These are phyloP conservation scores for Schoenoplectus tabernaemontani DNA, from an alignment of 202 grass and related monocot genomes.

Conservation along the genomic window DNA sequence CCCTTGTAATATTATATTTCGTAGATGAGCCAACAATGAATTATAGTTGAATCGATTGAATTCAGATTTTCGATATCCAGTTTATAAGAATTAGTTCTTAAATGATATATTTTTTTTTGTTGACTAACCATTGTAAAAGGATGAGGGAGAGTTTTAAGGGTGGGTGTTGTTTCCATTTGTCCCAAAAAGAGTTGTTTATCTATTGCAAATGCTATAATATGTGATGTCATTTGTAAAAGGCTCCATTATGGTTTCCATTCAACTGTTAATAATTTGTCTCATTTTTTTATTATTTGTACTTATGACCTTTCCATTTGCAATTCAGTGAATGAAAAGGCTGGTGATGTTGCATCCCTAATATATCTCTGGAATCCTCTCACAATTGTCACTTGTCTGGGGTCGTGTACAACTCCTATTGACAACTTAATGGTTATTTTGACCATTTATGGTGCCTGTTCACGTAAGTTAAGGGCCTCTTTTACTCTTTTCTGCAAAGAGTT, in stretches of 20 bases:
- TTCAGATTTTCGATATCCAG: not conserved
- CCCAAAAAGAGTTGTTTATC: not conserved
- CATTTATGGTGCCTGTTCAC: conserved; percentile 83
- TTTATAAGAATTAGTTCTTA: not conserved
- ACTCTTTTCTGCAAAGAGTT: not conserved
- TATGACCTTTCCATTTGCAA: not conserved
- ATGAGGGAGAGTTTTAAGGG: not conserved
- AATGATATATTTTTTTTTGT: not conserved
- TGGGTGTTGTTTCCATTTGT: not conserved
- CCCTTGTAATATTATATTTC: not conserved
- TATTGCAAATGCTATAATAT: not conserved
- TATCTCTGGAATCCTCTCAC: conserved; percentile 97
- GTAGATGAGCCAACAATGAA: not conserved
- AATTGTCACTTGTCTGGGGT: conserved; percentile 81
- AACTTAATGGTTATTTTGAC: conserved; percentile 88
- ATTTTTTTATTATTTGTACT: not conserved
- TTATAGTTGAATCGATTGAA: not conserved
- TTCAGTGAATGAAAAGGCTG: conserved; percentile 31
- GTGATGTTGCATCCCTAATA: conserved; percentile 80
- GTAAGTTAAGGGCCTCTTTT: conserved; percentile 33
- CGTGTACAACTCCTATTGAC: conserved; percentile 82
- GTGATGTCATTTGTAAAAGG: not conserved
- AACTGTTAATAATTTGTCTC: not conserved
- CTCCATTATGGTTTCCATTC: not conserved
- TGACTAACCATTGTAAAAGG: not conserved